These are phyloP conservation scores for Fonsecaea multimorphosa DNA, from an alignment of 2,329 filamentous ascomycete species.

Conservation along the genomic window DNA sequence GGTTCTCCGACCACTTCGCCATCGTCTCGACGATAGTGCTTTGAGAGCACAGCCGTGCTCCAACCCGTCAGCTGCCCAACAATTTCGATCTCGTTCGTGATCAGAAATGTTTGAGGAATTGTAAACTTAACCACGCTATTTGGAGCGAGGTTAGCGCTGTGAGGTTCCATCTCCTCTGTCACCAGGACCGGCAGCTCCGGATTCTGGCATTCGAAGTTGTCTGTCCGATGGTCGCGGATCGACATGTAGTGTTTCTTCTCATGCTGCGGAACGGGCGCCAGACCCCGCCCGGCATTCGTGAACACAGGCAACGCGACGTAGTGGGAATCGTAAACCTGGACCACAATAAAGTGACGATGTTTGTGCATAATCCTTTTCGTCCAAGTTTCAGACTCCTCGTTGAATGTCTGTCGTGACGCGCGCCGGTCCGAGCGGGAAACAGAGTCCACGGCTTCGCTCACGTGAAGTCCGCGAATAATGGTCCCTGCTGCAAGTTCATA, in stretches of 20 bases:
- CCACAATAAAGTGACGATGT: background rate
- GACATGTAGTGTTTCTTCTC: conserved; percentile 4
- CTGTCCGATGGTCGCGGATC: conserved; percentile 7
- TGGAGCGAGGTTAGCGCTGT: background rate
- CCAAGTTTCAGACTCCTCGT: background rate
- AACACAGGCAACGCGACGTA: no score
- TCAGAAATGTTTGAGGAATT: background rate
- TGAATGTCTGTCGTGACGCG: background rate
- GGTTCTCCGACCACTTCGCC: no score
- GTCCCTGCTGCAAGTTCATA: background rate
- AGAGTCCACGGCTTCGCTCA: background rate
- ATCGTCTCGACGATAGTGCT: no score
- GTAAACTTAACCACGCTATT: background rate
- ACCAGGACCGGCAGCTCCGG: background rate
- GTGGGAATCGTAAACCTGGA: background rate
- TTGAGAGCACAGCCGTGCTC: no score
- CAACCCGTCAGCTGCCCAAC: background rate
- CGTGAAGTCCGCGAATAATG: background rate
- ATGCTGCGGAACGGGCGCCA: background rate
- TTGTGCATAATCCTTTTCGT: background rate
- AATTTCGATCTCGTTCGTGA: background rate
- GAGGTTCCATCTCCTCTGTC: background rate
- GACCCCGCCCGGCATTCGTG: no score
- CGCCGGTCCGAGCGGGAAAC: background rate
- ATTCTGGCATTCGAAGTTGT: background rate